Evolutionary conservation across 2,329 filamentous ascomycete species (phyloP).

Genomic region (Blumeria graminis): DNA sequence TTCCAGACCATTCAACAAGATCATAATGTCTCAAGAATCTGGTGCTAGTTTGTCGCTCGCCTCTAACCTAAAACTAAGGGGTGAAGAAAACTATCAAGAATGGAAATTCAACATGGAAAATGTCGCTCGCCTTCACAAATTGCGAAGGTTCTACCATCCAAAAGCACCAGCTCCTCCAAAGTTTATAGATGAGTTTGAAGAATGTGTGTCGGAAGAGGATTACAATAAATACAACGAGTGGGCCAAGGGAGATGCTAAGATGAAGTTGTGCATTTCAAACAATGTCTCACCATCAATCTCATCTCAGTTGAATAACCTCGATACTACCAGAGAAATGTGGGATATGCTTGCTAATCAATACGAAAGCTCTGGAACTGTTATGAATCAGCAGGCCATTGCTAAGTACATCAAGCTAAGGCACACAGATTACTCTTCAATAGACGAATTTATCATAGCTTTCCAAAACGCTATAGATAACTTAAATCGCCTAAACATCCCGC

Average conservation of each 20-base stretch:
- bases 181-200: background rate
- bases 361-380: background rate
- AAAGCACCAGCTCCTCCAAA: background rate
- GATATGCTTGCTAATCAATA: background rate
- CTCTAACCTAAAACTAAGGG: background rate
- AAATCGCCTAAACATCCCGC: background rate
- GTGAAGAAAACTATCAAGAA: background rate
- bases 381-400: background rate
- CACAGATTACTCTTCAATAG: background rate
- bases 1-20: background rate
- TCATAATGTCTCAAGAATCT: background rate
- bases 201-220: background rate
- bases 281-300: background rate
- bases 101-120: background rate
- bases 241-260: background rate
- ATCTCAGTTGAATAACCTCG: background rate
- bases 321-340: background rate
- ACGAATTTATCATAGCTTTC: background rate
- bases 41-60: background rate
- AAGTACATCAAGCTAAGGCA: background rate
- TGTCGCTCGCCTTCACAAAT: background rate
- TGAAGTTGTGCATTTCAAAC: background rate
- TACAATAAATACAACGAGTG: background rate
- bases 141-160: background rate
- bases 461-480: background rate